A percentile compares a stretch with the other conserved stretches of the same genome.
These are phyloP conservation scores for Hanseniaspora occidentalis DNA, from an alignment of 805 yeast genomes.

Conservation along the genomic window DNA sequence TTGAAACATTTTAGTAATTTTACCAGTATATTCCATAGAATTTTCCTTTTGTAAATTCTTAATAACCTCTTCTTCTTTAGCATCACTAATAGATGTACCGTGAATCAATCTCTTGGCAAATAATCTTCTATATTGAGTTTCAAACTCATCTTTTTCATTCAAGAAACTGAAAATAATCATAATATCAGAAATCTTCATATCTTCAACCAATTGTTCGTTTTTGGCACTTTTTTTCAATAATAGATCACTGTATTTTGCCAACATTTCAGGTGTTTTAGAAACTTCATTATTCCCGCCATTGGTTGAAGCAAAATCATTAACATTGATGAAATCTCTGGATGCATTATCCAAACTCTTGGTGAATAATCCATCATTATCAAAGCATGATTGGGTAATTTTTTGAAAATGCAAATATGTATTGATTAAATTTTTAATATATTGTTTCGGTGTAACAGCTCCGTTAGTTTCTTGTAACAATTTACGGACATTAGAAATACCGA, in stretches of 20 bases:
- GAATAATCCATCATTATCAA: conserved; percentile 34
- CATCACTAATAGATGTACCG: conserved; percentile 72
- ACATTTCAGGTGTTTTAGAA: conserved; percentile 83
- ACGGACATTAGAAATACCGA: conserved; percentile 33
- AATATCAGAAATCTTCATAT: conserved; percentile 72
- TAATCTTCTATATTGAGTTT: conserved; percentile 78
- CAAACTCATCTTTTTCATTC: conserved; percentile 92
- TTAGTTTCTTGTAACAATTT: conserved; percentile 14
- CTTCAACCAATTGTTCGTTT: conserved; percentile 50
- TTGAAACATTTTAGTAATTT: conserved; percentile 90
- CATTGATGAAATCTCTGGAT: conserved; percentile 72
- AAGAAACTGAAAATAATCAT: conserved; percentile 79
- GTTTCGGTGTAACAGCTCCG: conserved; percentile 38
- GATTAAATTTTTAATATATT: conserved; percentile 67
- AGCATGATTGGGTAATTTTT: conserved; percentile 50
- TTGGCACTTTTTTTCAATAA: conserved; percentile 66
- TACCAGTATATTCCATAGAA: conserved; percentile 84
- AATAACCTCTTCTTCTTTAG: conserved; percentile 70
- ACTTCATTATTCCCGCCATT: conserved; percentile 32
- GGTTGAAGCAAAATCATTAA: conserved; percentile 67
- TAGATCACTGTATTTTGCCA: conserved; percentile 82
- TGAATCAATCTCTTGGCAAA: conserved; percentile 83
- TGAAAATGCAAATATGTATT: conserved; percentile 57
- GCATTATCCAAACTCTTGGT: conserved; percentile 84
- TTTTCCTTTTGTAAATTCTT: conserved; percentile 81